Base-by-base conservation (phyloP, 352 stramenopile species). In the Globisporangium spiculum region DNA sequence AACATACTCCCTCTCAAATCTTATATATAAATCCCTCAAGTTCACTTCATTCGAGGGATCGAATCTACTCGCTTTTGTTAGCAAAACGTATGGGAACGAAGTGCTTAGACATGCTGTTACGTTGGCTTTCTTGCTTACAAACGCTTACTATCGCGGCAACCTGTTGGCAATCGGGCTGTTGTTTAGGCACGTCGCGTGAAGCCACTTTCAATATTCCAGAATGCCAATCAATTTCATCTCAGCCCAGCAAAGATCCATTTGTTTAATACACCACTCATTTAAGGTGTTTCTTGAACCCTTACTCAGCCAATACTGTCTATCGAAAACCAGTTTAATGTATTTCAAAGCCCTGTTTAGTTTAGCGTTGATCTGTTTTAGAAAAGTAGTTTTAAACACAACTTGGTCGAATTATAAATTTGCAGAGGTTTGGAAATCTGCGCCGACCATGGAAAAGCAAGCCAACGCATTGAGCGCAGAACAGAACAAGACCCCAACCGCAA, bases 401-500 rank as follows among this genome's bases (percentile, higher is more conserved):
- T 5, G 22, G 10, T 6, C 53, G 5, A 22, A 50, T n/a, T 50
- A 60, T 20, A 34, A n/a, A 20, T 14, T 22, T 60, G 5, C 0
- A 32, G 36, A 32, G 32, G 54, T 60, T 18, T 24, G 54, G 16
- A 41, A 41, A 24, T 32, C 53, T 24, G 38, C 38, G 14, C 12
- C 14, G 54, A 22, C 34, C 27, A n/a, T 60, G 30, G 54, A 36
- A 36, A 30, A 22, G 32, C 32, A 38, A 38, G 32, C 4, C 4
- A 5, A 20, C 8, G 16, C 41, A 50, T 24, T 5, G 16, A 14
- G 4, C 22, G 4, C 55, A 60, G 4, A 46, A 60, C 18, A 46
- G 20, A 60, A 60, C 55, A 60, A 27, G 55, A 60, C 55, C 20
- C 9, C 27, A 30, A 60, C 55, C 18, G 55, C 55, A 41, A 60